Percentiles rank a stretch among this genome's conserved stretches.
phyloP scores from a whole-genome alignment of 2,329 filamentous ascomycete genomes.

The Rhytidhysteron rufulum region DNA sequence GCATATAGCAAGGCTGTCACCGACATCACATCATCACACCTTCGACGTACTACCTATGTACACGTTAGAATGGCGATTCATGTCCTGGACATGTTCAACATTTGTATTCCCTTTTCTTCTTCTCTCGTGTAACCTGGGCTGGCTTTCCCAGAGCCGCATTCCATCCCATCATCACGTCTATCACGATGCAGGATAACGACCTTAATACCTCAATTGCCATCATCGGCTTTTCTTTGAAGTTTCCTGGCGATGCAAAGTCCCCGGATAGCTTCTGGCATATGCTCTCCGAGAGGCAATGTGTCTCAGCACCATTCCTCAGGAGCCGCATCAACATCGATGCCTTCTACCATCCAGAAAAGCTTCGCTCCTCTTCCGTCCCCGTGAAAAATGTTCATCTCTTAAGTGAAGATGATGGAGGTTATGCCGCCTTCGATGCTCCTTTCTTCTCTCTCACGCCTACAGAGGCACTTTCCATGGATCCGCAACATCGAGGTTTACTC shows the following conservation, averaged over 20 bases:
- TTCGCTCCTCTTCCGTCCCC: neutral
- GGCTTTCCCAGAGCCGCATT: too few relatives aligned
- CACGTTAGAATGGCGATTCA: too few relatives aligned
- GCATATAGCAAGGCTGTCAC: too few relatives aligned
- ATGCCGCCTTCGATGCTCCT: constrained; percentile 16
- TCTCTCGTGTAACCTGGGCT: too few relatives aligned
- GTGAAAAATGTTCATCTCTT: constrained; percentile 17
- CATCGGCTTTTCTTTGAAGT: constrained; percentile 8
- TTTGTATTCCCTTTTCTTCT: too few relatives aligned
- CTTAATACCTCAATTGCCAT: constrained; percentile 11
- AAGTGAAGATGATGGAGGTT: constrained; percentile 15
- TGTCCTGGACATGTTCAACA: too few relatives aligned
- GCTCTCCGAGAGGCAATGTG: constrained; percentile 11
- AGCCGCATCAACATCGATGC: constrained; percentile 16
- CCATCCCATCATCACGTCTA: too few relatives aligned
- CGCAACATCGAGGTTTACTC: constrained; percentile 20
- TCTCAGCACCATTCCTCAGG: constrained; percentile 12
- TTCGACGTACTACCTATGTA: too few relatives aligned
- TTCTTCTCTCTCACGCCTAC: constrained; percentile 17
- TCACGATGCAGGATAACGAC: too few relatives aligned
- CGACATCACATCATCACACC: too few relatives aligned
- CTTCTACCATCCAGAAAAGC: neutral
- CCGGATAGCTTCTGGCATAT: constrained; percentile 11
- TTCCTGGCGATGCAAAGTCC: constrained; percentile 5
- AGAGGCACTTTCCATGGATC: constrained; percentile 22